Base-by-base conservation (phyloP, 768 basidiomycete species). In the Naganishia onofrii region DNA sequence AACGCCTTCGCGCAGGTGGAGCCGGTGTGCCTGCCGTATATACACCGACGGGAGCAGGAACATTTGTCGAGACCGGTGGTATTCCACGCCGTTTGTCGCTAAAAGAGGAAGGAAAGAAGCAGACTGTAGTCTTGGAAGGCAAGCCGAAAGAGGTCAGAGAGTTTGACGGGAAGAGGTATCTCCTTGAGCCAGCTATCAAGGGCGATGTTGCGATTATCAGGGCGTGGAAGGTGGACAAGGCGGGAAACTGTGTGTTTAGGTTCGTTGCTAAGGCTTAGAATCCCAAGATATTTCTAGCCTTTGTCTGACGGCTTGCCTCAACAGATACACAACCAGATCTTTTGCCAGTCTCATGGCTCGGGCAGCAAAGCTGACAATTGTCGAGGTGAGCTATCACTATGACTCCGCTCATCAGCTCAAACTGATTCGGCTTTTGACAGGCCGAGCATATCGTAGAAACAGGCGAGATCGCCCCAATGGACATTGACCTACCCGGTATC, bases 191-290 rank as follows among this genome's bases (percentile, higher is more conserved):
- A 6, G 77, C 78, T 17, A 79, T 79, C 63, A 67, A 76, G 28
- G 78, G 78, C 19, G 78, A 79, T 67, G 76, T 78, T 2, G 78
- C 75, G 44, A 76, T 79, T 68, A 38, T 79, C 42, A 66, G 78
- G 56, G 78, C 77, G 32, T 77, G 76, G 76, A 79, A 79, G 71
- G 78, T 75, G 32, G 78, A 79, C 67, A 77, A 76, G 63, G 77
- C 77, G 29, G 78, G 78, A 13, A 79, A 79, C 72, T 78, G 77
- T 69, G 75, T 77, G 32, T 79, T 79, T 74, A 70, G 76, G 76
- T 75, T 63, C 51, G 76, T 75, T 26, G n/a, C 12, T 51, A 23
- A 3, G 48, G 23, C 7, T n/a, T n/a, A 3, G 6, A 51, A 21
- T 4, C 3, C 6, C 48, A 23, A 42, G 7, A 42, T 36, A 36